Conservation (phyloP, 2,329 filamentous ascomycete species). For the Cordyceps fumosorosea region DNA sequence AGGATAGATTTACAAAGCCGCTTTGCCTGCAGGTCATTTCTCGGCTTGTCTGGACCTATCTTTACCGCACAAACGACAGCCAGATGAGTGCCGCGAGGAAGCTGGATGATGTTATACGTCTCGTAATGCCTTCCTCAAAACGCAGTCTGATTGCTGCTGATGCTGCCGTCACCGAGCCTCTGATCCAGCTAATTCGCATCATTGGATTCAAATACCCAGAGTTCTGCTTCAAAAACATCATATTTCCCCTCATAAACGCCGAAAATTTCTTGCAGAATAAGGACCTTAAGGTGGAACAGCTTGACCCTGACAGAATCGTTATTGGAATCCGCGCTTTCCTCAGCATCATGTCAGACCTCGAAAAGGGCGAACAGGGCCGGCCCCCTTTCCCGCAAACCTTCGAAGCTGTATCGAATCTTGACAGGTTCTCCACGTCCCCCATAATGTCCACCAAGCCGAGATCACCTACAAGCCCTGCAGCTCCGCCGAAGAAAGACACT, state of each 20-base stretch:
- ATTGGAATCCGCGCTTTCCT: conserved; percentile 93
- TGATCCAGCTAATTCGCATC: conserved; percentile 90
- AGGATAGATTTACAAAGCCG: conserved; percentile 72
- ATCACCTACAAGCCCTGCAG: conserved; percentile 20
- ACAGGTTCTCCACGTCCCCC: conserved; percentile 44
- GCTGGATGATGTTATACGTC: conserved; percentile 80
- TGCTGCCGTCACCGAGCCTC: conserved; percentile 72
- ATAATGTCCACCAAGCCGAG: conserved; percentile 34
- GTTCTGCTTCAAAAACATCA: conserved; percentile 82
- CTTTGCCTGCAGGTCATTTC: conserved; percentile 85
- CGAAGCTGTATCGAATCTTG: conserved; percentile 31
- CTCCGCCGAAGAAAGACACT: conserved; percentile 49
- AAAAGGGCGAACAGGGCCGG: conserved; percentile 68
- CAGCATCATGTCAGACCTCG: conserved; percentile 85
- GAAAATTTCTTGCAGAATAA: conserved; percentile 73
- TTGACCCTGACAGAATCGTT: conserved; percentile 96
- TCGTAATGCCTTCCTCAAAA: conserved; percentile 75
- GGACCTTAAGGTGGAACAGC: conserved; percentile 79
- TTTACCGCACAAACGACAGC: conserved; percentile 76
- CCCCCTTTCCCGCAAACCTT: conserved; percentile 80
- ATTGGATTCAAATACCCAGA: conserved; percentile 93
- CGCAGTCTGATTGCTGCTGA: conserved; percentile 79
- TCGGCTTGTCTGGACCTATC: conserved; percentile 86
- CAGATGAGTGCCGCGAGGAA: conserved; percentile 64
- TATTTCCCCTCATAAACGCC: conserved; percentile 93